Conservation (phyloP, 139 green algal genomes). For the Haematococcus sp. region DNA sequence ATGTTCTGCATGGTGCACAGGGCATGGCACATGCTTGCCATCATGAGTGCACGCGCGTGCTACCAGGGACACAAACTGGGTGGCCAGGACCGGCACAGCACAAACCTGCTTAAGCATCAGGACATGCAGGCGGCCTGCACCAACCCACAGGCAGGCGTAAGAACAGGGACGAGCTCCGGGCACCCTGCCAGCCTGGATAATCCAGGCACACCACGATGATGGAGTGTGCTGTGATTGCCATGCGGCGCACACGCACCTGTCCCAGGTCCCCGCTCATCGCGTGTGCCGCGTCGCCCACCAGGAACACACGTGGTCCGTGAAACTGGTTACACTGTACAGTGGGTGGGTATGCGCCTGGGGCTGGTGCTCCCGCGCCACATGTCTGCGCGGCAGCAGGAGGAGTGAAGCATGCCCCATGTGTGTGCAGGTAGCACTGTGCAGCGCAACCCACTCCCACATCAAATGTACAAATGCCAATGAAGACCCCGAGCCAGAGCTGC, state of each 20-base stretch:
- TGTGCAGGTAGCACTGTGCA: too few species aligned
- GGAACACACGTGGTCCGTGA: slow-evolving; percentile 16
- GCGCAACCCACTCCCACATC: too few species aligned
- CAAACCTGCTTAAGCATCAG: neutral
- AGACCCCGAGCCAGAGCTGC: too few species aligned
- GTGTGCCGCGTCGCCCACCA: slow-evolving; percentile 36
- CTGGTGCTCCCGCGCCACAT: neutral
- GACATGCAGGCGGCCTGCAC: neutral
- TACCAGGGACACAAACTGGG: too few species aligned
- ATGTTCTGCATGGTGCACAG: neutral
- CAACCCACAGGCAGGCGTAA: too few species aligned
- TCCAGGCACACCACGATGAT: neutral
- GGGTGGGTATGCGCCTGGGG: neutral
- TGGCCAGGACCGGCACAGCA: too few species aligned
- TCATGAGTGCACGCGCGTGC: neutral
- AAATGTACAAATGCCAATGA: too few species aligned
- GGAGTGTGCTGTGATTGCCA: too few species aligned
- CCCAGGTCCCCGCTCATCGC: slow-evolving; percentile 18
- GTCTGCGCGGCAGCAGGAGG: too few species aligned
- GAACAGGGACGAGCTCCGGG: too few species aligned
- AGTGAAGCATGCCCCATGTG: too few species aligned
- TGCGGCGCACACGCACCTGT: slow-evolving; percentile 2
- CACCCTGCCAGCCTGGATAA: neutral
- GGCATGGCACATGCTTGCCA: neutral
- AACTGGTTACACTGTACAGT: slow-evolving; percentile 26